phyloP scores from a whole-genome alignment of 1,139 yeast species.

The Zhuliangozyma parablackwelliae region DNA sequence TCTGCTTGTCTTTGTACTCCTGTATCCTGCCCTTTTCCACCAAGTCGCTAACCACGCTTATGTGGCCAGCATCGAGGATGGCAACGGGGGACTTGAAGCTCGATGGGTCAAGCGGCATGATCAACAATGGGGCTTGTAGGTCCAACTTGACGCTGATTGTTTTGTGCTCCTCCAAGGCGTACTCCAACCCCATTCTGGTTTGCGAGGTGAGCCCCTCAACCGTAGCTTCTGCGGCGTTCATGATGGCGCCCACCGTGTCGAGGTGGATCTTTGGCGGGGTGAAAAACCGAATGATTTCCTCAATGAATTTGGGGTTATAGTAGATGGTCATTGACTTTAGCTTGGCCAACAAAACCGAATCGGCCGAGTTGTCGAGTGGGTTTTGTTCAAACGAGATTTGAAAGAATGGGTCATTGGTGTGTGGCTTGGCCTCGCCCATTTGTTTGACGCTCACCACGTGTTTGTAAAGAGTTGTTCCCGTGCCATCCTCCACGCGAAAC shows the following conservation, averaged over 20 bases:
- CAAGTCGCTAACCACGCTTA: slow-evolving; percentile 75
- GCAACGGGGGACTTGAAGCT: slow-evolving; percentile 86
- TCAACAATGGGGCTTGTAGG: slow-evolving; percentile 87
- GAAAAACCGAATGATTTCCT: slow-evolving; percentile 70
- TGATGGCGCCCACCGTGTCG: slow-evolving; percentile 85
- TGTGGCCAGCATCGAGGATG: slow-evolving; percentile 93
- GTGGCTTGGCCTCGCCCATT: slow-evolving; percentile 6
- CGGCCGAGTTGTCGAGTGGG: slow-evolving; percentile 82
- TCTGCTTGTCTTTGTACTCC: slow-evolving; percentile 64
- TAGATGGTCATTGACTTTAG: slow-evolving; percentile 85
- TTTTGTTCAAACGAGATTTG: slow-evolving; percentile 78
- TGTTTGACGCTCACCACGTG: slow-evolving; percentile 88
- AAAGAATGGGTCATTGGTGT: slow-evolving; percentile 59
- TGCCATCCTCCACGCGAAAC: slow-evolving; percentile 83
- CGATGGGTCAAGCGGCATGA: slow-evolving; percentile 80
- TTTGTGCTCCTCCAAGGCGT: slow-evolving; percentile 91
- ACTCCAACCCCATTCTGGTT: slow-evolving; percentile 88
- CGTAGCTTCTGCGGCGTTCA: slow-evolving; percentile 94
- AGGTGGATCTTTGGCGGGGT: slow-evolving; percentile 81
- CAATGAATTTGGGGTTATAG: slow-evolving; percentile 78
- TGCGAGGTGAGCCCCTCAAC: slow-evolving; percentile 87
- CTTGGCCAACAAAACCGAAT: slow-evolving; percentile 67
- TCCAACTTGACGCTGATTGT: slow-evolving; percentile 82
- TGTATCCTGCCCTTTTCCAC: slow-evolving; percentile 69
- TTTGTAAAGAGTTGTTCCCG: slow-evolving; percentile 66